Conservation (phyloP, 2,329 filamentous ascomycete species). For the Trichophyton rubrum region DNA sequence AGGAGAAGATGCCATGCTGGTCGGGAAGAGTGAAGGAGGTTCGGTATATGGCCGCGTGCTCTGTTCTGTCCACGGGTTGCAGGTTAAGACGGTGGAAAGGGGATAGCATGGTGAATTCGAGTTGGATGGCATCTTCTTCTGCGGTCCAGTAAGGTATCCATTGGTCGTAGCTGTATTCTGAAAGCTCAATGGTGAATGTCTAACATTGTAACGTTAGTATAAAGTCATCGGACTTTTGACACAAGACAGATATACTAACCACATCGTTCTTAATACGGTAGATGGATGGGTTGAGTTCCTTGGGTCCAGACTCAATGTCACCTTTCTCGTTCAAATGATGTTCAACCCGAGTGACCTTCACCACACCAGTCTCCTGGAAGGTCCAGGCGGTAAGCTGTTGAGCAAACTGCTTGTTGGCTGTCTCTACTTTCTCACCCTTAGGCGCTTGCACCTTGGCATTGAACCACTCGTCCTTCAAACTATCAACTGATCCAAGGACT, state of each 20-base stretch:
- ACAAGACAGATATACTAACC: constrained; percentile 45
- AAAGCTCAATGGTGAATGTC: constrained; percentile 79
- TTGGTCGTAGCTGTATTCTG: constrained; percentile 65
- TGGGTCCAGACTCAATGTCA: constrained; percentile 40
- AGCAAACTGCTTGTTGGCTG: constrained; percentile 74
- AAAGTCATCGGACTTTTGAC: neutral
- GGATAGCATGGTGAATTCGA: constrained; percentile 97
- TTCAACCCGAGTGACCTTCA: constrained; percentile 71
- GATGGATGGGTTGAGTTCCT: constrained; percentile 61
- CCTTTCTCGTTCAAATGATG: constrained; percentile 53
- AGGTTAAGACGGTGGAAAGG: constrained; percentile 86
- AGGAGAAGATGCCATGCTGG: constrained; percentile 98
- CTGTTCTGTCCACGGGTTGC: constrained; percentile 42
- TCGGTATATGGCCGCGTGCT: constrained; percentile 60
- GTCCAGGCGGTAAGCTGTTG: constrained; percentile 83
- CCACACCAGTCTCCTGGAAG: constrained; percentile 84
- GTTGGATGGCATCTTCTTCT: constrained; percentile 62
- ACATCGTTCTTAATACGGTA: constrained; percentile 97
- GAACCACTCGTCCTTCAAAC: constrained; percentile 83
- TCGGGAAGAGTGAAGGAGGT: constrained; percentile 74
- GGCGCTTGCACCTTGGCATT: constrained; percentile 57
- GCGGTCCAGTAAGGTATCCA: constrained; percentile 64
- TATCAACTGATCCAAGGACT: constrained; percentile 72
- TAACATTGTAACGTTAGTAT: constrained; percentile 26
- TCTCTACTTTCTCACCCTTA: constrained; percentile 45